Evolutionary conservation across 192 early-diverging fungal genomes (phyloP).

Genomic region (Coemansia sp.): DNA sequence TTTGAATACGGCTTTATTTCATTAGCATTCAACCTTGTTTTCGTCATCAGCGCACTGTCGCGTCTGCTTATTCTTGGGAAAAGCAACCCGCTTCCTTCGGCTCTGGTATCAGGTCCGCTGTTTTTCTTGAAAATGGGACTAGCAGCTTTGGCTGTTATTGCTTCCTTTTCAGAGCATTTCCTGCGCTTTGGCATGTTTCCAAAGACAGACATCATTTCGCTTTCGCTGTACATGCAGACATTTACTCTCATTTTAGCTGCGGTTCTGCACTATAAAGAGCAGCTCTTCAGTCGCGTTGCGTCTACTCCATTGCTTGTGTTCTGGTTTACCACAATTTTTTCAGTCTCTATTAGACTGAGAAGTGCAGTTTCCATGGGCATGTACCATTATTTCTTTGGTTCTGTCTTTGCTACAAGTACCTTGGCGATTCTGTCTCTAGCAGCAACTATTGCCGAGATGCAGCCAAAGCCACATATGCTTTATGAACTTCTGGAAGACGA

Average conservation of each 20-base stretch:
- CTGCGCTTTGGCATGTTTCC: conserved; percentile 5
- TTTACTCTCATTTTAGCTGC: conserved; percentile 20
- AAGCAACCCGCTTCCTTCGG: conserved; percentile 2
- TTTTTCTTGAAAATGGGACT: conserved; percentile 31
- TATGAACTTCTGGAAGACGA: conserved; percentile 32
- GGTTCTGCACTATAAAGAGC: conserved; percentile 32
- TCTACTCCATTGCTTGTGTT: conserved; percentile 47
- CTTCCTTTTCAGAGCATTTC: conserved; percentile 25
- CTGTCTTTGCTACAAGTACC: conserved; percentile 19
- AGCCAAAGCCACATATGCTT: conserved; percentile 32
- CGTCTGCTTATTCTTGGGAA: conserved; percentile 14
- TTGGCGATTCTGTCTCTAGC: conserved; percentile 34
- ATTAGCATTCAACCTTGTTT: conserved; percentile 20
- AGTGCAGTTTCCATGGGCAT: conserved; percentile 17
- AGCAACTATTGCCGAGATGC: conserved; percentile 34
- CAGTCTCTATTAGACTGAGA: conserved; percentile 29
- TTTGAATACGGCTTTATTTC: conserved; percentile 42
- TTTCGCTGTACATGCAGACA: conserved; percentile 28
- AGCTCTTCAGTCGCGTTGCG: conserved; percentile 29
- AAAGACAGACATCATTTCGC: conserved; percentile 12
- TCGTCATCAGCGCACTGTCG: conserved; percentile 19
- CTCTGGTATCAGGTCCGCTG: conserved; percentile 18
- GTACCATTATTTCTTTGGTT: conserved; percentile 1
- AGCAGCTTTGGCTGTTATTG: conserved; percentile 16
- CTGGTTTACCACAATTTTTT: conserved; percentile 32